phyloP scores from a whole-genome alignment of 805 yeast genomes.

The Hyphopichia homilentoma region DNA sequence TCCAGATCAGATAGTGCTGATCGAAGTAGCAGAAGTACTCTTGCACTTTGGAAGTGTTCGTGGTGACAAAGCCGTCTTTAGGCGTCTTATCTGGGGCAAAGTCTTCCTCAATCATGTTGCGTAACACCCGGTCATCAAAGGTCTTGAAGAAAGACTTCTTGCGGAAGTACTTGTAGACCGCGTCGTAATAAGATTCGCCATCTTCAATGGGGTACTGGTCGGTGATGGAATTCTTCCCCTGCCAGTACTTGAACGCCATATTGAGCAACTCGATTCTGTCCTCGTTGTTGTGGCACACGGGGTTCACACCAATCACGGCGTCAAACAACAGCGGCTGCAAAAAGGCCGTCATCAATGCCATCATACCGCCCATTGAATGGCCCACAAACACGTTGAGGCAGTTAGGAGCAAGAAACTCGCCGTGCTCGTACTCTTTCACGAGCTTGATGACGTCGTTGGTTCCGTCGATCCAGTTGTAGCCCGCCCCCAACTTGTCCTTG shows the following conservation, averaged over 20 bases:
- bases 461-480: slow-evolving; percentile 7
- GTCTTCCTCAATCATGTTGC: slow-evolving; percentile 16
- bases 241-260: slow-evolving; percentile 8
- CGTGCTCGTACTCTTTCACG: slow-evolving; percentile 4
- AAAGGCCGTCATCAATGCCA: slow-evolving; percentile 3
- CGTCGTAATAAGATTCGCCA: slow-evolving; percentile 9
- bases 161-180: slow-evolving; percentile 8
- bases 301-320: slow-evolving; percentile 6
- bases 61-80: slow-evolving; percentile 5
- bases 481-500: slow-evolving; percentile 5
- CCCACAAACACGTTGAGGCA: slow-evolving; percentile 9
- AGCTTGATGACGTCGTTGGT: slow-evolving; percentile 6
- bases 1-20: slow-evolving; percentile 2
- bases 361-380: slow-evolving; percentile 10
- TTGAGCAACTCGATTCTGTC: slow-evolving; percentile 1
- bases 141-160: slow-evolving; percentile 11
- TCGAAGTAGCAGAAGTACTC: slow-evolving; percentile 9
- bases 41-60: slow-evolving; percentile 10
- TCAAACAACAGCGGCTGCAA: slow-evolving; percentile 6
- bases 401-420: slow-evolving; percentile 2
- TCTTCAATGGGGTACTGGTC: slow-evolving; percentile 7
- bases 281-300: slow-evolving; percentile 4
- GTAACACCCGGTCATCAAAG: slow-evolving; percentile 11
- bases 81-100: slow-evolving; percentile 5
- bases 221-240: slow-evolving; percentile 6